phyloP scores from a whole-genome alignment of 179 eudicot genomes.

The Beta lomatogona region DNA sequence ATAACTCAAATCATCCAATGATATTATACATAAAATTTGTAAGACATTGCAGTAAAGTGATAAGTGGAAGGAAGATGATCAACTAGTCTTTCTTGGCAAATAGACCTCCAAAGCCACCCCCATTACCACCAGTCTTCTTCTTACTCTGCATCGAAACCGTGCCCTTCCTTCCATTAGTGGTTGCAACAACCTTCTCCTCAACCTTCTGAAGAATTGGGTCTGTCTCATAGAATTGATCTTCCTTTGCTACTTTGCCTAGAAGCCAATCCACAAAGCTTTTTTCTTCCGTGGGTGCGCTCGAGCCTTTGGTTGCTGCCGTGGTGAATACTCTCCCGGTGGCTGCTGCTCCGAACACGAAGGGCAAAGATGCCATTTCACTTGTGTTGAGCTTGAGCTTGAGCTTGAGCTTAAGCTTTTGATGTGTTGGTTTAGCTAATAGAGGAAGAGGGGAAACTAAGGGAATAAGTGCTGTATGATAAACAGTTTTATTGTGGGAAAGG shows the following conservation, averaged over 20 bases:
- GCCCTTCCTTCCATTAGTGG: slow-evolving; percentile 39
- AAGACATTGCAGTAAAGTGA: neutral
- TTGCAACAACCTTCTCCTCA: slow-evolving; percentile 49
- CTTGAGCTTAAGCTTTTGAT: neutral
- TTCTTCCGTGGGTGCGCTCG: slow-evolving; percentile 58
- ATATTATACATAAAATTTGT: neutral
- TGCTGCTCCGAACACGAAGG: slow-evolving; percentile 47
- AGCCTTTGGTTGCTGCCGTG: slow-evolving; percentile 55
- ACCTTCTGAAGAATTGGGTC: slow-evolving; percentile 81
- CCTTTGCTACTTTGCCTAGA: slow-evolving; percentile 57
- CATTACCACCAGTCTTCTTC: slow-evolving; percentile 72
- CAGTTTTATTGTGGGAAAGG: slow-evolving; percentile 8
- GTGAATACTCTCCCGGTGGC: slow-evolving; percentile 47
- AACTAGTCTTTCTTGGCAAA: slow-evolving; percentile 58
- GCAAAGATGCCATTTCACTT: slow-evolving; percentile 63
- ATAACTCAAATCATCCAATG: slow-evolving; percentile 12
- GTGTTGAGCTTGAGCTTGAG: neutral
- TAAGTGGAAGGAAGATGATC: neutral
- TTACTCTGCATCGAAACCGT: slow-evolving; percentile 56
- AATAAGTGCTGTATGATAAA: slow-evolving; percentile 8
- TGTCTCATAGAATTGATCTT: slow-evolving; percentile 77
- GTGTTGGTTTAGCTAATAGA: neutral
- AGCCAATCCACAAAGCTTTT: slow-evolving; percentile 65
- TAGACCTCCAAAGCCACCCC: slow-evolving; percentile 62
- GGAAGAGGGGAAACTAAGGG: neutral